Conservation (phyloP, 2,329 filamentous ascomycete species). For the Exophiala calicioides region DNA sequence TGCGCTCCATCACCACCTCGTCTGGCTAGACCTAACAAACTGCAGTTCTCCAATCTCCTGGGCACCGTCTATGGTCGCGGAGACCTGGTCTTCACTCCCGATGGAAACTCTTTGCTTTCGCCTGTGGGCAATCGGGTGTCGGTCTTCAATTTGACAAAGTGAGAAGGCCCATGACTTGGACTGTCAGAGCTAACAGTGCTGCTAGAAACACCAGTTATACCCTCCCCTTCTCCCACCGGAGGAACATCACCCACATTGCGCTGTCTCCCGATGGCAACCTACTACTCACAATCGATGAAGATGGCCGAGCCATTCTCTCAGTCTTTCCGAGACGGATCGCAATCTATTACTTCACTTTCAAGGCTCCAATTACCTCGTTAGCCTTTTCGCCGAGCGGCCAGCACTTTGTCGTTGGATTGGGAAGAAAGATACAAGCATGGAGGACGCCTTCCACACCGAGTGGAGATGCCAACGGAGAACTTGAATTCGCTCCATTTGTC, state of each 20-base stretch:
- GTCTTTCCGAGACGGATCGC: conserved; percentile 83
- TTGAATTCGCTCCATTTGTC: conserved; percentile 95
- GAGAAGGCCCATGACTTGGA: conserved; percentile 31
- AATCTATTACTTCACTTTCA: conserved; percentile 96
- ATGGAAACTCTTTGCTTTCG: conserved; percentile 93
- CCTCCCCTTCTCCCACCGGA: conserved; percentile 80
- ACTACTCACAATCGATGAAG: conserved; percentile 88
- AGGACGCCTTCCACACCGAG: conserved; percentile 89
- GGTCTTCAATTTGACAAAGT: conserved; percentile 96
- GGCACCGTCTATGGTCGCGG: conserved; percentile 98
- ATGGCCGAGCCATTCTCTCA: conserved; percentile 89
- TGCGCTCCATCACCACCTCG: conserved; percentile 26
- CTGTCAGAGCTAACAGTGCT: too few species aligned
- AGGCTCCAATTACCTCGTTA: conserved; percentile 75
- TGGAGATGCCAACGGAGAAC: conserved; percentile 71
- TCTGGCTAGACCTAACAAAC: too few species aligned
- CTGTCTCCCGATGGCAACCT: conserved; percentile 89
- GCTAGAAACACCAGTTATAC: conserved; percentile 42
- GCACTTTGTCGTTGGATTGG: conserved; percentile 86
- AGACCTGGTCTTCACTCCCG: conserved; percentile 93
- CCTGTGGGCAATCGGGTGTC: conserved; percentile 95
- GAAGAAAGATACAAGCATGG: conserved; percentile 90
- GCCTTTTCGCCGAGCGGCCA: conserved; percentile 88
- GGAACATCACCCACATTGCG: conserved; percentile 85
- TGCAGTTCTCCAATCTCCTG: conserved; percentile 95